A percentile compares a stretch with the other conserved stretches of the same genome.
Evolutionary conservation across 2,329 filamentous ascomycete genomes (phyloP).

Genomic region (Fusarium nisikadoi): DNA sequence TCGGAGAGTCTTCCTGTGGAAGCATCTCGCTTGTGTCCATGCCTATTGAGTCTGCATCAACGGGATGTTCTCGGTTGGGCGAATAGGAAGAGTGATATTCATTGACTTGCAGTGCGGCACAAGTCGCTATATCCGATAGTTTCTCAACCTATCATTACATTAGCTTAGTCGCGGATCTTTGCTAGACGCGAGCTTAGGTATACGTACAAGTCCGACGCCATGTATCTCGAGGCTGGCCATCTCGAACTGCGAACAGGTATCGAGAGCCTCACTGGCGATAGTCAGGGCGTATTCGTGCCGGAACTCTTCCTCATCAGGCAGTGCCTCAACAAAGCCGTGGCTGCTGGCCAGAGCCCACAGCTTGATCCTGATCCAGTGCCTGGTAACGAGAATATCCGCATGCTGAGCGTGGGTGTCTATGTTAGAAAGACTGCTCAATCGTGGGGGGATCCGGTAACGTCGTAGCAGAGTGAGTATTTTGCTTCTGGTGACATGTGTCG

Average conservation of each 20-base stretch:
- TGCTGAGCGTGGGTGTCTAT: background rate
- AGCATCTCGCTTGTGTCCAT: fast-evolving
- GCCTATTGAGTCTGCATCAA: fast-evolving
- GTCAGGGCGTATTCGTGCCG: background rate
- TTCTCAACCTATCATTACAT: background rate
- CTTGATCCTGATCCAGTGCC: background rate
- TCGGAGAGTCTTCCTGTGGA: background rate
- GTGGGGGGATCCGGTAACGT: background rate
- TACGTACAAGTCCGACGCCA: background rate
- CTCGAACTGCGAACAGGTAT: background rate
- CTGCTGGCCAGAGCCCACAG: background rate
- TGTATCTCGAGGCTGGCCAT: background rate
- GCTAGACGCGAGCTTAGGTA: fast-evolving
- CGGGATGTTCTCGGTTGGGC: background rate
- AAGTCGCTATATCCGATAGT: background rate
- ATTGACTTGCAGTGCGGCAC: background rate
- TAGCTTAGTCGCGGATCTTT: fast-evolving
- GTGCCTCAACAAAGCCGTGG: background rate
- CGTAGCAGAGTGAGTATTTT: background rate
- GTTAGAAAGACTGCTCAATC: background rate
- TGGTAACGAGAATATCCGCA: background rate
- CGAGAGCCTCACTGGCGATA: background rate
- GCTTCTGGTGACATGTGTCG: background rate
- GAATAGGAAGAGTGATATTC: background rate
- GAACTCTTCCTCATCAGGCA: background rate